A percentile compares a stretch with the other conserved stretches of the same genome.
Conservation (phyloP, 208 protist species). For the Phytomonas sp. region DNA sequence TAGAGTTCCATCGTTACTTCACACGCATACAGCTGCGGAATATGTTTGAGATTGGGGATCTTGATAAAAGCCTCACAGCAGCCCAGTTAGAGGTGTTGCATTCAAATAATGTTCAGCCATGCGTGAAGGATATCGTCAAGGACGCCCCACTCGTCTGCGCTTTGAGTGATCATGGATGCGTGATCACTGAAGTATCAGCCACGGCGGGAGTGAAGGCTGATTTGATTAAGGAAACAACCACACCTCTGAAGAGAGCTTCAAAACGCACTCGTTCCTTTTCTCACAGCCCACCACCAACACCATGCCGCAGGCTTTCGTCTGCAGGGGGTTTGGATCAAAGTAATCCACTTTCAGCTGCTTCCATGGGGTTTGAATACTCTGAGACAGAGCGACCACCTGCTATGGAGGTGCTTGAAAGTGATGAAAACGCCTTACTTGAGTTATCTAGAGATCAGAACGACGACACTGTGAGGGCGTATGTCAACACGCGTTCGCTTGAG, state of each 20-base stretch:
- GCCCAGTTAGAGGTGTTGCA: conserved; percentile 54
- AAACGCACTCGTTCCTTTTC: neutral
- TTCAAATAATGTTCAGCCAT: conserved; percentile 23
- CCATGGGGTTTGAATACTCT: neutral
- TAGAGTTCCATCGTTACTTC: conserved; percentile 69
- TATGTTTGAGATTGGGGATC: conserved; percentile 64
- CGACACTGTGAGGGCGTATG: neutral
- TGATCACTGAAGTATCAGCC: conserved; percentile 28
- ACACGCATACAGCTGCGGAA: conserved; percentile 70
- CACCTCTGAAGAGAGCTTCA: neutral
- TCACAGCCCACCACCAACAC: neutral
- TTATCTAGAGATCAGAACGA: neutral
- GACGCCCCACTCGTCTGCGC: conserved; percentile 23
- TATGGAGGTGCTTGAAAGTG: neutral
- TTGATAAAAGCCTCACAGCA: conserved; percentile 49
- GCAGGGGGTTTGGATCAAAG: neutral
- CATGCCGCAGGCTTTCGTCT: neutral
- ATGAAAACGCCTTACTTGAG: neutral
- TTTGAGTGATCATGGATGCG: conserved; percentile 65
- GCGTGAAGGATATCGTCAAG: neutral
- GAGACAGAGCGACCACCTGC: neutral
- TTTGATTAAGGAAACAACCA: neutral
- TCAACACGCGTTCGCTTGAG: neutral
- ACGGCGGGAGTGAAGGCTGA: neutral
- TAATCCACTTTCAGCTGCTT: neutral